Base-by-base conservation (phyloP, 495 filamentous ascomycete genomes). In the Penicillium dipodomyicola region DNA sequence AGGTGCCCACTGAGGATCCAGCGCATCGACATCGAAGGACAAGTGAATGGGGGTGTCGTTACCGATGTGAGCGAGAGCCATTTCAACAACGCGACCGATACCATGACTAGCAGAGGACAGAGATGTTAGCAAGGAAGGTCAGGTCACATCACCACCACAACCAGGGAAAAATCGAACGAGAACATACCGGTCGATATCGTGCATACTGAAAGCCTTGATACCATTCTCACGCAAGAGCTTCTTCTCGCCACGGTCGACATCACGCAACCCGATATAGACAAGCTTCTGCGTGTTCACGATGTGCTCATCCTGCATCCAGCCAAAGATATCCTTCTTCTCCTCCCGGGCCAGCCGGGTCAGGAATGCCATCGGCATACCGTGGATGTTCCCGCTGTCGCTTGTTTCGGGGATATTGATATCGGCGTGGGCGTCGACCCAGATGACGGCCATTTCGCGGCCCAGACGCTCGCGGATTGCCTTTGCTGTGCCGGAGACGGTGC, bases 351-450 rank as follows among this genome's bases (percentile, higher is more conserved):
- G 74, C 17, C 93, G 88, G 0, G 91, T 92, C 61, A 97, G 70
- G 72, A 96, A 99, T 3, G 89, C 86, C 53, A 97, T 90, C 9
- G 94, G 95, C 94, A 99, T 99, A 41, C 94, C 94, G 74, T 99
- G 94, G 60, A 99, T 89, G 69, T 97, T 97, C 2, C 94, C 94
- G 52, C 89, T 94, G 12, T 77, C 87, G 61, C 87, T 91, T 42
- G 86, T 88, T 80, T 97, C 92, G 45, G 94, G 94, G 11, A 89
- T 88, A 72, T 99, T 99, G 79, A 99, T 96, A 67, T 97, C 94
- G 20, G 92, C 89, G 67, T 99, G 94, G 20, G 94, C 94, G 72
- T 99, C 94, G 6, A 99, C 94, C 94, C 94, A 99, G 67, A 99
- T 93, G 8, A 99, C 89, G 1, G 91, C 93, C 44, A 96, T 82